Base-by-base conservation (phyloP, 2,329 filamentous ascomycete genomes). In the Plectosphaerella plurivora region DNA sequence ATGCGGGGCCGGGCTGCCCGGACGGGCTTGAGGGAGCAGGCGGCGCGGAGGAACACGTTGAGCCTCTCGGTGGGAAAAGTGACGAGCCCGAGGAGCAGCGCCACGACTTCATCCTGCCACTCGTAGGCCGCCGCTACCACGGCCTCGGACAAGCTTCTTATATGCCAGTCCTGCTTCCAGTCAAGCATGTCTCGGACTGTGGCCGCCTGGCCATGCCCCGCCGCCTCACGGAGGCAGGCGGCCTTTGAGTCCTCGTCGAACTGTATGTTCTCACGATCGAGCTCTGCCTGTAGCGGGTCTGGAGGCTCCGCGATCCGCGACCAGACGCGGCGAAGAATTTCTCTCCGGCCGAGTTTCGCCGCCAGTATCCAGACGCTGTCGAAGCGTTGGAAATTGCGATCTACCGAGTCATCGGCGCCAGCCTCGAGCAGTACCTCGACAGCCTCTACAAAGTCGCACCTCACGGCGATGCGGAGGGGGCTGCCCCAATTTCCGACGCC, bases 401-500 rank as follows among this genome's bases (percentile, higher is more conserved):
- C 3, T 12, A 47, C 22, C n/a, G 9, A 37, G 37, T 59, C 57
- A 56, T 61, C 50, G 0, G 62, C 61, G 12, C 62, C 63, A 7
- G 60, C 62, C 10, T 57, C 46, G 5, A 65, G 45, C 3, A 64
- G 51, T 25, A 64, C n/a, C 53, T 55, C 54, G 3, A 55, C 60
- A 3, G 59, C 56, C 51, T 62, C 56, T 3, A 48, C 14, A 25
- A 60, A 58, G 14, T 51, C 18, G 20, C 58, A 53, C 50, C 53
- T 60, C 6, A 62, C 36, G 3, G 61, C 62, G 2, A 59, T 55
- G 5, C 55, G 61, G 16, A 63, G 46, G 10, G 61, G 60, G 12
- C 60, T 37, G 18, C 46, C 46, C 46, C 46, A 48, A 15, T 14
- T 20, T 45, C 28, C 28, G 28, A 4, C 7, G 28, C 28, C 2